phyloP scores from a whole-genome alignment of 257 asterid species.

The Buddleja alternifolia region DNA sequence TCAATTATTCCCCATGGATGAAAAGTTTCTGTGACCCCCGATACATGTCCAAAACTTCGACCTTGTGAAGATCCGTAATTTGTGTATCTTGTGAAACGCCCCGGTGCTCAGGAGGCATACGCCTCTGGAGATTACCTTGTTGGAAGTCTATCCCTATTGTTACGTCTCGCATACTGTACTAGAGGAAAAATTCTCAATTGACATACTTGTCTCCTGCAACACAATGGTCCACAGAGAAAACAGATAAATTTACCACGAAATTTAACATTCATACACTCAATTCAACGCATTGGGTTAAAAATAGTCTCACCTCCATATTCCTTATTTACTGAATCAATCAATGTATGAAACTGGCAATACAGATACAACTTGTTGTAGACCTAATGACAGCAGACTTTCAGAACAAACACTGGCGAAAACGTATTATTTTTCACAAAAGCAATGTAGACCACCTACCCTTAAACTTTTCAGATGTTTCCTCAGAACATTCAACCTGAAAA shows the following conservation, averaged over 20 bases:
- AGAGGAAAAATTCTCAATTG: conserved; percentile 87
- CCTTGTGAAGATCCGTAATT: conserved; percentile 37
- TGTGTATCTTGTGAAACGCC: conserved; percentile 36
- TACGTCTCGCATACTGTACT: conserved; percentile 55
- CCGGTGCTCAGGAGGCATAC: conserved; percentile 34
- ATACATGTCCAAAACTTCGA: conserved; percentile 34
- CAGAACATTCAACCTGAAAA: conserved; percentile 84
- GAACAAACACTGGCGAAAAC: conserved; percentile 24
- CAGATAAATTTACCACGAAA: neutral
- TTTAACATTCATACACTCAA: conserved; percentile 20
- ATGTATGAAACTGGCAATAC: conserved; percentile 93
- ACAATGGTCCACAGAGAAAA: conserved; percentile 10
- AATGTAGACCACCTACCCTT: conserved; percentile 45
- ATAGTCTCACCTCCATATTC: conserved; percentile 85
- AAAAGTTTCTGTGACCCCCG: conserved; percentile 33
- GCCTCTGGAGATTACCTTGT: conserved; percentile 26
- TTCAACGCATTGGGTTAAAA: neutral
- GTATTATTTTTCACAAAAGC: conserved; percentile 18
- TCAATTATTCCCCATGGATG: conserved; percentile 35
- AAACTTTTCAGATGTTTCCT: conserved; percentile 83
- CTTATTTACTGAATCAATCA: conserved; percentile 81
- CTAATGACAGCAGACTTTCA: conserved; percentile 42
- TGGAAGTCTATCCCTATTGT: conserved; percentile 42
- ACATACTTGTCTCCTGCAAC: conserved; percentile 86
- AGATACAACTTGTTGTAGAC: conserved; percentile 73